Base-by-base conservation (phyloP, 306 rosid genomes). In the Vigna nakashimae region DNA sequence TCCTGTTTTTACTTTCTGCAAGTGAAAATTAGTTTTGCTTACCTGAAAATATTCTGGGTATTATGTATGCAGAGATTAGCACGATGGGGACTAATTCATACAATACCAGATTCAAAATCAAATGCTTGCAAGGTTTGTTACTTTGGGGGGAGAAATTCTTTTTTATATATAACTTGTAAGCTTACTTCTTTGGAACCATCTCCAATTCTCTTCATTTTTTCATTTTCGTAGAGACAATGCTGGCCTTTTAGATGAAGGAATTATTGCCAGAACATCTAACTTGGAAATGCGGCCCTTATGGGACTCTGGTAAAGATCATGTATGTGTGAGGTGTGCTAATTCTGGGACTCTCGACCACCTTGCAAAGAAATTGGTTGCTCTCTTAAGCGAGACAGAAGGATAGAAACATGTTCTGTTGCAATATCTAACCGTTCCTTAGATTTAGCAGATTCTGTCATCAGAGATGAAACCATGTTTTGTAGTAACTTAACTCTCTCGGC, bases 371-470 rank as follows among this genome's bases (percentile, higher is more conserved):
- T 87, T 6, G 98, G 94, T 77, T 85, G 91, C 80, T 92, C 98
- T 81, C 90, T 83, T 76, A 92, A 71, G 18, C 88, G 91, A 69
- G 97, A 90, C 50, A 92, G 82, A 70, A 94, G 93, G 59, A 86
- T 52, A 12, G 96, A 84, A 38, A 89, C 90, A 68, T 94, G 97
- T 76, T 94, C 96, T 2, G 92, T 90, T 34, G 98, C 96, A 42
- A 88, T 81, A 77, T 90, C 97, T 26, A 94, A 80, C 69, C 97
- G 89, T 75, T 94, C 98, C 77, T 82, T 84, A 15, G 98, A 94
- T 86, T 94, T 94, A 2, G 97, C 82, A 46, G 98, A 92, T 82
- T 94, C 98, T 45, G 90, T 86, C 48, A 94, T 87, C 71, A 94
- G 92, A 81, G 91, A 74, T 22, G 94, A 88, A 68, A 90, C 95